Evolutionary conservation across 2,329 filamentous ascomycete genomes (phyloP).

Genomic region (Drechslera avenae): DNA sequence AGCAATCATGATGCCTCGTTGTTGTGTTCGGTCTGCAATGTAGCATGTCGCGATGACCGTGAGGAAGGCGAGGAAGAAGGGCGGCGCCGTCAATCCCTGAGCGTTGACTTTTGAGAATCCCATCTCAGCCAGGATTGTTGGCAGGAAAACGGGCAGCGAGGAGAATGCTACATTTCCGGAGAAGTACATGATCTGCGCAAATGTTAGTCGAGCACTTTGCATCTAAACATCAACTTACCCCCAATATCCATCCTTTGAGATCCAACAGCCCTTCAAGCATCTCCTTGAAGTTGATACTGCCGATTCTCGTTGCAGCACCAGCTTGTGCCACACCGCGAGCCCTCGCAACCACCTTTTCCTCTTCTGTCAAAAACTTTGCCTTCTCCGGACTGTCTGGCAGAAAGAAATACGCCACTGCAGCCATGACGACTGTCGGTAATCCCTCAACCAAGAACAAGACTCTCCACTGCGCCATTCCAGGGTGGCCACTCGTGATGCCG

Average conservation of each 20-base stretch:
- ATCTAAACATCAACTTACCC: constrained; percentile 24
- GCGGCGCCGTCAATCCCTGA: constrained; percentile 73
- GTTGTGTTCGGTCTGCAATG: constrained; percentile 68
- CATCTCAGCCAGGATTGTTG: constrained; percentile 59
- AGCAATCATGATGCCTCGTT: constrained; percentile 66
- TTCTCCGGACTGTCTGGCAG: constrained; percentile 53
- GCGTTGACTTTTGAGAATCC: constrained; percentile 70
- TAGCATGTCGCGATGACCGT: constrained; percentile 66
- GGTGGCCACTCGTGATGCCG: constrained; percentile 64
- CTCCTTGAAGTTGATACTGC: constrained; percentile 38
- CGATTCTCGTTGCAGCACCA: constrained; percentile 34
- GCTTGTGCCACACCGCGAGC: constrained; percentile 40
- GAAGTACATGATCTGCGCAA: constrained; percentile 43
- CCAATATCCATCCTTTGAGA: constrained; percentile 43
- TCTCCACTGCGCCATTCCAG: constrained; percentile 65
- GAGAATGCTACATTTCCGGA: constrained; percentile 58
- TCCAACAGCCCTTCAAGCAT: constrained; percentile 37
- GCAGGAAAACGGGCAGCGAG: constrained; percentile 52
- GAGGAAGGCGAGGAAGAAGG: constrained; percentile 70
- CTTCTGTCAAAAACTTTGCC: constrained; percentile 50
- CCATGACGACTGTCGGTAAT: constrained; percentile 51
- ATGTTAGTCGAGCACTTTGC: constrained; percentile 1
- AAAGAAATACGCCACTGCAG: constrained; percentile 50
- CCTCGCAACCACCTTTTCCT: constrained; percentile 46
- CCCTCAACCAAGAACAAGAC: constrained; percentile 58